Base-by-base conservation (phyloP, 441 rosid genomes). In the Cnidoscolus chayamansa region DNA sequence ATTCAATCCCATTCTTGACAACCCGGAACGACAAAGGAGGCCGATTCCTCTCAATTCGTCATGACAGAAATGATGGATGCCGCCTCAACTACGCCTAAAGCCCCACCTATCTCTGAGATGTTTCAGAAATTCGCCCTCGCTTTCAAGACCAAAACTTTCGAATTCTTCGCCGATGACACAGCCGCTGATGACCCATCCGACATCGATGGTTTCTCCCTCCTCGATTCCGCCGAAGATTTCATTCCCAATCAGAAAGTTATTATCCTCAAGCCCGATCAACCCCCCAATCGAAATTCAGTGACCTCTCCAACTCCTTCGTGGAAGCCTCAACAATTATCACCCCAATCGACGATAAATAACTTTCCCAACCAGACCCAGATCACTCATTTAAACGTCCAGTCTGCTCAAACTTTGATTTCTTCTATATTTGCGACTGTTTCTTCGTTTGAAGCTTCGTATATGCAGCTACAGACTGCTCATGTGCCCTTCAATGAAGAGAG, bases 201-300 rank as follows among this genome's bases (percentile, higher is more conserved):
- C 51, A 84, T 40, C 71, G 93, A 87, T 37, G 91, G 90, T 10
- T 82, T 88, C 78, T 6, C 89, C 35, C 92, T 90, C 66, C 90
- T 93, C 32, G 96, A 93, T 72, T 93, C 97, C 70, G 74, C 91
- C 17, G 97, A 94, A 45, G 98, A 90, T 72, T 88, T 92, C 85
- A 92, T 94, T 82, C 75, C 94, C 79, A 92, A 91, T 79, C 98
- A 90, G 82, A 87, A 93, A 70, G 97, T 94, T 58, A 93, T 94
- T 63, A 95, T 94, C 74, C 81, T 92, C 76, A 92, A 90, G 67
- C 98, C 97, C 2, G 97, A 92, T 74, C 82, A 54, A 1, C 81
- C 83, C 11, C 51, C 58, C 45, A 55, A 65, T 11, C 63, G 55
- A 19, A 19, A 6, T 10, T 60, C 54, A 13, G 54, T 20, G 2